Percentiles rank a stretch among this genome's conserved stretches.
Conservation (phyloP, 805 yeast genomes). For the Ogataea paradorogensis region DNA sequence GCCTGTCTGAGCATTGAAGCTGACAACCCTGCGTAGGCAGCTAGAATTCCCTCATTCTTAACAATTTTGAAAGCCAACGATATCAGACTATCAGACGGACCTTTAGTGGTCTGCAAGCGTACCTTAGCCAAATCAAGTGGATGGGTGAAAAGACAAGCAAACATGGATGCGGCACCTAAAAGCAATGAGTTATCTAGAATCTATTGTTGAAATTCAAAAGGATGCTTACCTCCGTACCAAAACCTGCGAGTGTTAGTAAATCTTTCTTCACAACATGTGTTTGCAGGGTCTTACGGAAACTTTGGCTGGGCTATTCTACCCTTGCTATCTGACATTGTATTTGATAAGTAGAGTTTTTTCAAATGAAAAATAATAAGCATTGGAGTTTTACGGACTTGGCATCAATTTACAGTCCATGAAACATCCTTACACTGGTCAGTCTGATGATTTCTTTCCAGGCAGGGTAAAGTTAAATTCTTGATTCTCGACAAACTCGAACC, state of each 20-base stretch:
- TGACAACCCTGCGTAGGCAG: slow-evolving; percentile 76
- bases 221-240: slow-evolving; percentile 28
- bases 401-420: too few species aligned
- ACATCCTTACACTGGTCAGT: not conserved
- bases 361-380: too few species aligned
- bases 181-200: not conserved
- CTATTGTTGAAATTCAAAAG: not conserved
- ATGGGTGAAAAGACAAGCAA: slow-evolving; percentile 68
- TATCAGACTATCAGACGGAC: slow-evolving; percentile 60
- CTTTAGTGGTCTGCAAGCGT: slow-evolving; percentile 73
- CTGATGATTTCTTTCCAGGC: too few species aligned
- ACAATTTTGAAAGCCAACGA: slow-evolving; percentile 61
- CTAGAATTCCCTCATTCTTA: slow-evolving; percentile 60
- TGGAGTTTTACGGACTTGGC: too few species aligned
- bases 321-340: not conserved
- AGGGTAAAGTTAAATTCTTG: too few species aligned
- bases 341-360: not conserved
- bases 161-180: slow-evolving; percentile 61
- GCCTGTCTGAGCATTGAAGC: slow-evolving; percentile 85
- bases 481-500: too few species aligned
- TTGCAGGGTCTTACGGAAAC: slow-evolving; percentile 3
- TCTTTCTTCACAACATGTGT: too few species aligned
- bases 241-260: slow-evolving; percentile 13
- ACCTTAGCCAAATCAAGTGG: slow-evolving; percentile 88
- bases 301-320: not conserved